A percentile compares a stretch with the other conserved stretches of the same genome.
Evolutionary conservation across 176 grass and related monocot species (phyloP).

Genomic region (Bromus sterilis): DNA sequence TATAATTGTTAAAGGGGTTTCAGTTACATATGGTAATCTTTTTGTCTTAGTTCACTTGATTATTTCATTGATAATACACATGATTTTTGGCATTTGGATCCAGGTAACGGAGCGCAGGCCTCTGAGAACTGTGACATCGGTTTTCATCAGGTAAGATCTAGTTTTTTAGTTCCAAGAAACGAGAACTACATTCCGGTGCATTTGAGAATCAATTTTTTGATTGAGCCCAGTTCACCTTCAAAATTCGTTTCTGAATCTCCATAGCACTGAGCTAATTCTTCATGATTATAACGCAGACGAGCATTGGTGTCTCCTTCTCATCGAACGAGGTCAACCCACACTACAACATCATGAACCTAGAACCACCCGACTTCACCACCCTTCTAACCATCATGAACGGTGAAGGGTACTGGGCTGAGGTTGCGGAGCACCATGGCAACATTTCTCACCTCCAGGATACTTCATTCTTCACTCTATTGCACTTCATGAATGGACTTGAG

Average conservation of each 20-base stretch:
- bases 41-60: not conserved
- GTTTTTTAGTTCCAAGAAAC: slow-evolving; percentile 7
- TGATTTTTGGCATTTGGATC: slow-evolving; percentile 9
- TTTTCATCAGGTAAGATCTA: slow-evolving; percentile 39
- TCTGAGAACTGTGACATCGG: slow-evolving; percentile 15
- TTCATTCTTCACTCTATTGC: slow-evolving; percentile 28
- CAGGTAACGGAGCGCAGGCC: slow-evolving; percentile 22
- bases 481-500: slow-evolving; percentile 19
- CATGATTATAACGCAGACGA: slow-evolving; percentile 25
- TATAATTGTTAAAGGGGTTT: not conserved
- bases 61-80: not conserved
- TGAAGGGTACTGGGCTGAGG: not conserved
- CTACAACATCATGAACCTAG: not conserved
- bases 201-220: too few species aligned
- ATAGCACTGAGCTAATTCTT: not conserved
- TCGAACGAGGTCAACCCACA: not conserved
- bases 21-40: not conserved
- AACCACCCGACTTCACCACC: not conserved
- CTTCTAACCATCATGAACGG: slow-evolving; percentile 14
- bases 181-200: not conserved
- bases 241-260: not conserved
- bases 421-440: not conserved
- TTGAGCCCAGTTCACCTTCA: not conserved
- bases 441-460: slow-evolving; percentile 19
- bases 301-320: slow-evolving; percentile 27